Conservation (phyloP, 2,329 filamentous ascomycete species). For the Exserohilum turcica region DNA sequence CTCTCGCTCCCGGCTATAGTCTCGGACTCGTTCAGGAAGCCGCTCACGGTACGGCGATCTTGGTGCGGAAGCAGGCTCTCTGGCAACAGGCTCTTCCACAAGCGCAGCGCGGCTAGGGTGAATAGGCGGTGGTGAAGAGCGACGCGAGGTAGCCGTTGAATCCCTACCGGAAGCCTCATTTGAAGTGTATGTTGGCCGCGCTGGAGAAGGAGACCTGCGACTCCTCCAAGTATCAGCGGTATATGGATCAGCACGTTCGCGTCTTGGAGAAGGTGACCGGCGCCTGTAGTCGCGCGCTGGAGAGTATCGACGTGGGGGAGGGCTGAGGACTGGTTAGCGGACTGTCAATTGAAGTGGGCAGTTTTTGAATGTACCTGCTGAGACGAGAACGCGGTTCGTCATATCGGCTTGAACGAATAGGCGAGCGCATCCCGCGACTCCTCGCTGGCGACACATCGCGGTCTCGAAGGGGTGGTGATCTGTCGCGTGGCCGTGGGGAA, state of each 20-base stretch:
- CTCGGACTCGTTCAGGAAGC: slow-evolving; percentile 38
- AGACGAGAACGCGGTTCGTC: slow-evolving; percentile 53
- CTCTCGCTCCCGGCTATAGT: slow-evolving; percentile 32
- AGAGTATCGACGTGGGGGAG: slow-evolving; percentile 49
- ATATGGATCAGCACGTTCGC: slow-evolving; percentile 55
- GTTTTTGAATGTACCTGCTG: slow-evolving; percentile 33
- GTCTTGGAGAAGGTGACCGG: slow-evolving; percentile 59
- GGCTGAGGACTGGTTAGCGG: slow-evolving; percentile 27
- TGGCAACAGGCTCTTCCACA: slow-evolving; percentile 30
- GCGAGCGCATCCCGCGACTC: slow-evolving; percentile 54
- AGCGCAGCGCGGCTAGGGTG: slow-evolving; percentile 60
- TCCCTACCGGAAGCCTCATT: slow-evolving; percentile 59
- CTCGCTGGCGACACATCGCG: slow-evolving; percentile 55
- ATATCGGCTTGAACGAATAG: slow-evolving; percentile 48
- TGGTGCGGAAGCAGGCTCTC: slow-evolving; percentile 42
- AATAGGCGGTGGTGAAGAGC: slow-evolving; percentile 63
- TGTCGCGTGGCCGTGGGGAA: slow-evolving; percentile 50
- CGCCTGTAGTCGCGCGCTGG: slow-evolving; percentile 56
- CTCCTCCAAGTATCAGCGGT: slow-evolving; percentile 58
- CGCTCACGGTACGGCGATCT: slow-evolving; percentile 44
- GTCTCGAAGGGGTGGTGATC: slow-evolving; percentile 52
- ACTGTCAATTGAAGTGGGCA: neutral
- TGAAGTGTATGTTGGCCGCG: slow-evolving; percentile 45
- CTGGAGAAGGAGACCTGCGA: slow-evolving; percentile 58
- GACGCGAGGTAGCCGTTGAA: slow-evolving; percentile 63